Evolutionary conservation across 495 filamentous ascomycete species (phyloP).

Genomic region (Lasiosphaeriaceae sp.): DNA sequence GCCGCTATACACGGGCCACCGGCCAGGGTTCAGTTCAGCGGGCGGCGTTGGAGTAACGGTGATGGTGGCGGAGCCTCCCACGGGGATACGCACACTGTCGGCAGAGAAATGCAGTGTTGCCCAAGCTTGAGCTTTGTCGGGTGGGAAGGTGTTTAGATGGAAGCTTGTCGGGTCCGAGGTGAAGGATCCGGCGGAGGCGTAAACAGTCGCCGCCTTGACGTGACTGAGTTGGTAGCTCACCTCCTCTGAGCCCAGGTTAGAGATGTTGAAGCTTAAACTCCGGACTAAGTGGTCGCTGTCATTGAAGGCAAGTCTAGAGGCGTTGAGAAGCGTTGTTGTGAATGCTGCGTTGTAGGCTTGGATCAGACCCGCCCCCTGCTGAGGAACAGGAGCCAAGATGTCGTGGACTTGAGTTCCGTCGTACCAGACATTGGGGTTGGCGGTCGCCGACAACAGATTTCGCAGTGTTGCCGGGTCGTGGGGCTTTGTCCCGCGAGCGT

Average conservation of each 20-base stretch:
- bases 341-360: constrained; percentile 48
- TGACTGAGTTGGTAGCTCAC: constrained; percentile 42
- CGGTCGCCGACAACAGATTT: constrained; percentile 32
- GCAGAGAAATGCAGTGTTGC: constrained; percentile 9
- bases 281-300: constrained; percentile 45
- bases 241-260: constrained; percentile 39
- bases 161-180: constrained; percentile 29
- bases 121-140: no score
- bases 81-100: constrained; percentile 24
- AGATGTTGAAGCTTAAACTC: constrained; percentile 40
- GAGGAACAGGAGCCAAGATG: constrained; percentile 45
- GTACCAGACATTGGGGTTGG: constrained; percentile 39
- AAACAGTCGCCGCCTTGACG: constrained; percentile 32
- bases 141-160: constrained; percentile 12
- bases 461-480: constrained; percentile 33
- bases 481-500: constrained; percentile 34
- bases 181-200: constrained; percentile 30
- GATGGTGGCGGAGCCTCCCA: constrained; percentile 28
- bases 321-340: constrained; percentile 41
- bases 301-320: constrained; percentile 49
- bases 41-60: constrained; percentile 37
- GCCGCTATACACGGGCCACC: constrained; percentile 42
- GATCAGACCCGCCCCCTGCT: constrained; percentile 52
- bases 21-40: constrained; percentile 22
- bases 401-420: constrained; percentile 34